Evolutionary conservation across 2,329 filamentous ascomycete genomes (phyloP).

Genomic region (Pezicula neosporulosa): DNA sequence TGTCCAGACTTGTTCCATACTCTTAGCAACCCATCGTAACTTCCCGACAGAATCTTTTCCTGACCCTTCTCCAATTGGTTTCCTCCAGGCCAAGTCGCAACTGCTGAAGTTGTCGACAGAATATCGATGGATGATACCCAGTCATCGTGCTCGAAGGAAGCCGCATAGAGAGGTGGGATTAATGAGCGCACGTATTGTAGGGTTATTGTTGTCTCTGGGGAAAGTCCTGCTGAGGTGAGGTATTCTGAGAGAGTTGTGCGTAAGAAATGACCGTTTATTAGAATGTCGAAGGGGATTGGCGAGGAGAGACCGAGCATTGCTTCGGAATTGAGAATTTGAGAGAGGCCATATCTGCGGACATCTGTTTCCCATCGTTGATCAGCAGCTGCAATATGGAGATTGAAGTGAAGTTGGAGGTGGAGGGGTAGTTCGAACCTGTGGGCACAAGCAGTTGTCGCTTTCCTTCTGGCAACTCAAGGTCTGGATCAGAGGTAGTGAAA

Average conservation of each 20-base stretch:
- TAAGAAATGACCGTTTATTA: constrained; percentile 90
- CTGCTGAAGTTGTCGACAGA: constrained; percentile 62
- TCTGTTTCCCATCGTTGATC: constrained; percentile 37
- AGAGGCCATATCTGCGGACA: constrained; percentile 68
- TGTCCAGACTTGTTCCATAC: constrained; percentile 91
- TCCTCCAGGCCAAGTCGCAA: constrained; percentile 50
- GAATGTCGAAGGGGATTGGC: constrained; percentile 85
- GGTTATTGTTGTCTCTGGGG: constrained; percentile 79
- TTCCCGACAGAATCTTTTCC: constrained; percentile 81
- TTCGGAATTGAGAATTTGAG: constrained; percentile 68
- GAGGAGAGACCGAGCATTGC: constrained; percentile 63
- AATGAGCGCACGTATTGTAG: constrained; percentile 93
- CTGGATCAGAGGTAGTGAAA: constrained; percentile 61
- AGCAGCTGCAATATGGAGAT: neutral
- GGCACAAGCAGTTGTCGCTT: constrained; percentile 62
- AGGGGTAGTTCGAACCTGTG: constrained; percentile 39
- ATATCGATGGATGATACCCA: constrained; percentile 91
- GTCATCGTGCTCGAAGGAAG: constrained; percentile 95
- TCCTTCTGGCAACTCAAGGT: constrained; percentile 59
- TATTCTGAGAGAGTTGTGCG: constrained; percentile 89
- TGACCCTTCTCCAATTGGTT: constrained; percentile 49
- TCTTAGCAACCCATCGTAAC: constrained; percentile 84
- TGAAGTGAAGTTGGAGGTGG: neutral
- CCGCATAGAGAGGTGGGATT: constrained; percentile 83
- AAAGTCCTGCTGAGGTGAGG: constrained; percentile 80